Evolutionary conservation across 441 rosid genomes (phyloP), one percentile per base, ranked within the genome.

Genomic region (Lepidium campestre): DNA sequence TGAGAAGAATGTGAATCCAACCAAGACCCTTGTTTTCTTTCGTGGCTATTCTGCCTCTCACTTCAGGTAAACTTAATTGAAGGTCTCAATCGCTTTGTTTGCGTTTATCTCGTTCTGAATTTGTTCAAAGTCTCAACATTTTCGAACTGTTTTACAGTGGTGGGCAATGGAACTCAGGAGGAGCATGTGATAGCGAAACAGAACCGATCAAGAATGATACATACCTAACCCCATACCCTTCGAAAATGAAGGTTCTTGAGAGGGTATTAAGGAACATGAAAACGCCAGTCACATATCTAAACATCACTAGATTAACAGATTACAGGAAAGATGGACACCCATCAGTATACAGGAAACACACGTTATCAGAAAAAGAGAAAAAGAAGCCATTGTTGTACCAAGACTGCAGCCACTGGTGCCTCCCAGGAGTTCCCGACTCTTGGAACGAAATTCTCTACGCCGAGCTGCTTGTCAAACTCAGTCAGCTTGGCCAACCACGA

Each of bases 351-450:
- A 31, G 92, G 66, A 78, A 80, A 41, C 77, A 62, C 17, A 79
- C 70, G 42, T 14, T 75, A 20, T 53, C 87, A 0, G 85, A 67
- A 15, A 78, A 72, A 44, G 88, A 80, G 14, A 84, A 61, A 65
- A 68, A 29, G 47, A 63, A 78, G 11, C 78, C 78, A 19, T 31
- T 71, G 45, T 47, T 61, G 34, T 71, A 65, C 65, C 91, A 88
- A 73, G 92, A 88, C 62, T 88, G 90, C 70, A 86, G 92, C 69
- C 96, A 88, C 40, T 86, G 96, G 92, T 88, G 96, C 66, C 89
- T 88, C 10, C 92, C 96, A 0, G 96, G 90, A 18, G 87, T 88
- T 44, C 96, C 96, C 0, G 96, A 89, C 39, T 75, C 84, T 1
- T 89, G 96, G 96, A 88, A 86, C 36, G 90, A 86, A 48, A 78